Base-by-base conservation (phyloP, 108 stramenopile genomes). In the Schizochytrium sp. region DNA sequence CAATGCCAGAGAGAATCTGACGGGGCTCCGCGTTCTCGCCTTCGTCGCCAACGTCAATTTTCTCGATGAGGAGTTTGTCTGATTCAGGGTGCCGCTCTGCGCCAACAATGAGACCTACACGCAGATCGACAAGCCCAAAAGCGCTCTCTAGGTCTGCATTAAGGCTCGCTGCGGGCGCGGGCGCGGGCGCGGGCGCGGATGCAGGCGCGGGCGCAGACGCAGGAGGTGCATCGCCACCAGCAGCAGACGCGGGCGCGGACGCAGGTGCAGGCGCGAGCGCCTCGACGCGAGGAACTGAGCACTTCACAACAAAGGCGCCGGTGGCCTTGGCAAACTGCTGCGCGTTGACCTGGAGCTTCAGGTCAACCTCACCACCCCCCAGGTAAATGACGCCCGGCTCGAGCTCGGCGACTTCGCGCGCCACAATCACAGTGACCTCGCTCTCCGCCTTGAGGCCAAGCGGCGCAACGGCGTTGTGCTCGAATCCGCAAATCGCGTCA, bases 1-100 rank as follows among this genome's bases (percentile, higher is more conserved):
- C 90, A 25, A 99, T 92, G 58, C 98, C 98, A 44, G 95, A 96
- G 21, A 97, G 96, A 90, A 98, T 97, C 90, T 93, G 94, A 58
- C 99, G 96, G 41, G 96, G 95, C 10, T 55, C 51, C 23, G 76
- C 76, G 4, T 95, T 94, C 57, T 93, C 95, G 23, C 89, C 60
- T 34, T 60, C 91, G 90, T 99, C 98, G 29, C 99, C 99, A 18
- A 94, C 89, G 90, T 99, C 97, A 89, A 99, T 98, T 92, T 99
- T 97, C 93, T 99, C 98, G 91, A 98, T 98, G 92, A 95, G 98
- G 0, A 99, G 94, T 91, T 99, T 99, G 72, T 99, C 99, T 16
- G 97, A 93, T 29, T 98, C 98, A 18, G 93, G 93, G 90, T 99
- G 99, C 72, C 95, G 92, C 98, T 97, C 98, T 28, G 97, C 98